Conservation (phyloP, 257 asterid species). For the Salvia rosmarinus region DNA sequence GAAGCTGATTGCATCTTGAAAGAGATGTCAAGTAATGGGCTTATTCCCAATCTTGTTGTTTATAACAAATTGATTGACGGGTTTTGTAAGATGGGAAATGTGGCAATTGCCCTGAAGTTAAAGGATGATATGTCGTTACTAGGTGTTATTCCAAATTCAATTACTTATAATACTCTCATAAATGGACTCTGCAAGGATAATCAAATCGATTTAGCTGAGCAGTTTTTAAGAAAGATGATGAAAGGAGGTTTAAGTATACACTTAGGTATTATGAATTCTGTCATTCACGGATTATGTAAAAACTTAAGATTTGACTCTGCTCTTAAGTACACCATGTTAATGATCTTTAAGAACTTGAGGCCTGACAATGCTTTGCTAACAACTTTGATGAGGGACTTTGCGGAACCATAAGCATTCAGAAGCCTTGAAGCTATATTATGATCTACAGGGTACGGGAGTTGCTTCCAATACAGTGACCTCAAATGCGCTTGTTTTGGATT, state of each 20-base stretch:
- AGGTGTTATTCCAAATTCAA: slow-evolving; percentile 60
- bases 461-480: slow-evolving; percentile 64
- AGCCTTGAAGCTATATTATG: slow-evolving; percentile 63
- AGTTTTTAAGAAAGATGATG: slow-evolving; percentile 60
- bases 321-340: slow-evolving; percentile 49
- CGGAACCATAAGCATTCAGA: slow-evolving; percentile 61
- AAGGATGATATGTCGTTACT: slow-evolving; percentile 62
- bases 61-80: slow-evolving; percentile 80
- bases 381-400: slow-evolving; percentile 73
- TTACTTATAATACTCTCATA: slow-evolving; percentile 62
- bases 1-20: slow-evolving; percentile 62
- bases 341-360: slow-evolving; percentile 58
- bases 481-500: slow-evolving; percentile 80
- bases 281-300: slow-evolving; percentile 55
- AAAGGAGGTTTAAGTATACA: slow-evolving; percentile 51
- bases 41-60: slow-evolving; percentile 61
- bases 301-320: slow-evolving; percentile 57
- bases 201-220: slow-evolving; percentile 62
- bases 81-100: slow-evolving; percentile 66
- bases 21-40: slow-evolving; percentile 66
- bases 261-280: slow-evolving; percentile 53
- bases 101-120: slow-evolving; percentile 54
- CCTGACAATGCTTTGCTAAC: slow-evolving; percentile 74
- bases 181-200: slow-evolving; percentile 65
- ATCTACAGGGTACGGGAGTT: slow-evolving; percentile 58